Evolutionary conservation across 208 protist genomes (phyloP).

Genomic region (Blechomonas ayalai): DNA sequence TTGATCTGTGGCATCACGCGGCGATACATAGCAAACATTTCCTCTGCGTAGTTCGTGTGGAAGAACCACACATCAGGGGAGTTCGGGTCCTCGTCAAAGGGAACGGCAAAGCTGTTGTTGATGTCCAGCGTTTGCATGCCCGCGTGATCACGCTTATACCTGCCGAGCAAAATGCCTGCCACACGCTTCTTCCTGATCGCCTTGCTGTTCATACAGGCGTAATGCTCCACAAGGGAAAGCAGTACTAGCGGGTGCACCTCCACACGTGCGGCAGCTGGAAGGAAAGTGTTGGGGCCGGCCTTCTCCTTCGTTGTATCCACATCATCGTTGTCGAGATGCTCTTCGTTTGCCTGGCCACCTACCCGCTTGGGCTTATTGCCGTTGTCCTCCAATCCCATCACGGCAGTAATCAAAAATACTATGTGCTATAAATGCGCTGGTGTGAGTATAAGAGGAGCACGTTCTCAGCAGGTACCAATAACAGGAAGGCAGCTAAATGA

Average conservation of each 20-base stretch:
- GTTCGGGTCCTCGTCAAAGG: conserved; percentile 98
- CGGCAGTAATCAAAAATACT: background rate
- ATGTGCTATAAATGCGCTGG: background rate
- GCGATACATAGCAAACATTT: conserved; percentile 98
- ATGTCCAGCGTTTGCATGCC: conserved; percentile 77
- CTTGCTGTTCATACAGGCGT: conserved; percentile 94
- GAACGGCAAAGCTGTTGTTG: conserved; percentile 98
- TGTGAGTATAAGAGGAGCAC: background rate
- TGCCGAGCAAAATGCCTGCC: conserved; percentile 95
- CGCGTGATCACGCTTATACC: conserved; percentile 40
- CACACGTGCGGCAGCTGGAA: conserved; percentile 71
- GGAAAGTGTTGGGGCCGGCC: conserved; percentile 11
- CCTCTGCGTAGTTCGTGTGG: conserved; percentile 93
- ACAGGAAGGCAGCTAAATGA: no score
- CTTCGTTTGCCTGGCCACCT: background rate
- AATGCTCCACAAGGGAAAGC: conserved; percentile 99
- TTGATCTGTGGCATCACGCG: conserved; percentile 97
- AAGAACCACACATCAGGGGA: conserved; percentile 98
- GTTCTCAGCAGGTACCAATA: no score
- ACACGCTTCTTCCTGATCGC: conserved; percentile 92
- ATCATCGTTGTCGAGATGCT: background rate
- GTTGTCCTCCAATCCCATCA: background rate
- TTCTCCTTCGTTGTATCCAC: conserved; percentile 2
- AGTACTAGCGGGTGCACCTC: conserved; percentile 98
- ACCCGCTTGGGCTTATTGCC: background rate